These are phyloP conservation scores for Entrophospora sp. DNA, from an alignment of 192 early-diverging fungal genomes.

Conservation along the genomic window DNA sequence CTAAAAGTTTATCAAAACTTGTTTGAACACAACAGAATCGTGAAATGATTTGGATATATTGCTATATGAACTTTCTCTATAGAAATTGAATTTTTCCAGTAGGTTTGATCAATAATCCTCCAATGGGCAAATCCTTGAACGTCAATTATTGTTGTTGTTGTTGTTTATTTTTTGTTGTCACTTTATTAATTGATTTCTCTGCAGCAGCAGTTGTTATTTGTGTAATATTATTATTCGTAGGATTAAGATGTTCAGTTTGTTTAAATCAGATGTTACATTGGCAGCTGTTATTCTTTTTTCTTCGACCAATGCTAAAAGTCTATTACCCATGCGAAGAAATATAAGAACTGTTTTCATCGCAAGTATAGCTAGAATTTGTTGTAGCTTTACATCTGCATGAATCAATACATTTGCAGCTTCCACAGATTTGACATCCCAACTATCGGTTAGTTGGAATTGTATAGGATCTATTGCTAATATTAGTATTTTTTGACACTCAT, in stretches of 20 bases:
- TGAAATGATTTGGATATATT: constrained; percentile 39
- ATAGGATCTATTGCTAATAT: constrained; percentile 50
- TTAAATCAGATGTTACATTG: constrained; percentile 4
- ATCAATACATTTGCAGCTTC: constrained; percentile 25
- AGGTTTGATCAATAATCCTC: constrained; percentile 8
- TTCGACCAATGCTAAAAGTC: constrained; percentile 40
- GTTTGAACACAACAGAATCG: constrained; percentile 35
- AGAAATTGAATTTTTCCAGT: constrained; percentile 20
- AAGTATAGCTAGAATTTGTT: constrained; percentile 20
- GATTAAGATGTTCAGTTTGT: no score
- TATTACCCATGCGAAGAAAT: constrained; percentile 39
- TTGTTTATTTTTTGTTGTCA: no score
- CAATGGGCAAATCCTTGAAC: constrained; percentile 8
- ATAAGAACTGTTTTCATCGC: constrained; percentile 47
- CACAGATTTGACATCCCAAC: constrained; percentile 32
- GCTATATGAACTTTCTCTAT: constrained; percentile 22
- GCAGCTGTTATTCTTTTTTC: constrained; percentile 34
- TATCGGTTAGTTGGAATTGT: constrained; percentile 33
- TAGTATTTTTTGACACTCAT: constrained; percentile 68
- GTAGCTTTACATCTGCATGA: constrained; percentile 21
- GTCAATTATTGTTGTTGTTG: no score
- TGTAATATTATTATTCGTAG: no score
- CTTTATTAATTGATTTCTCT: no score
- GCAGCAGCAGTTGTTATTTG: no score
- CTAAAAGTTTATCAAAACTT: constrained; percentile 8